These are phyloP conservation scores for Microbotryomycetes sp. DNA, from an alignment of 1,284 basidiomycete species.

Conservation along the genomic window DNA sequence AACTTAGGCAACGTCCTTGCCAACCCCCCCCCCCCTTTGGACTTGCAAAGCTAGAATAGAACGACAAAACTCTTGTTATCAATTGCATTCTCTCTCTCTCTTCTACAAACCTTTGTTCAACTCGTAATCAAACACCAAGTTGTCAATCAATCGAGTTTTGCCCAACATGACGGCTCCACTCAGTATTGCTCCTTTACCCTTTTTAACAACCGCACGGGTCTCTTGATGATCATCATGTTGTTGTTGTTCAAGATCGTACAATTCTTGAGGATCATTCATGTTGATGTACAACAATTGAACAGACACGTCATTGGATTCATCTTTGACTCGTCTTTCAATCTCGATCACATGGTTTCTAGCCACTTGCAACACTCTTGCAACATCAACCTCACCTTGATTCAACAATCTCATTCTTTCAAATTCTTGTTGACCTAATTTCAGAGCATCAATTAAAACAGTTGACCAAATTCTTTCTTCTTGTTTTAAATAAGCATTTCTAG, in stretches of 20 bases:
- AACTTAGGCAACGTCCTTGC: too few species aligned
- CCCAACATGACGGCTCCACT: constrained; percentile 87
- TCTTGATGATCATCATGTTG: constrained; percentile 49
- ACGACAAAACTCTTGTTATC: too few species aligned
- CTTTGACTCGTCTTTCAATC: constrained; percentile 34
- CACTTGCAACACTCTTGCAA: constrained; percentile 10
- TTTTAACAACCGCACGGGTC: constrained; percentile 39
- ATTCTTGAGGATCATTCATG: constrained; percentile 73
- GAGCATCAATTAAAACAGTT: constrained; percentile 63
- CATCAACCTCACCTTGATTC: background rate
- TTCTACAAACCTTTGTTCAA: constrained; percentile 11
- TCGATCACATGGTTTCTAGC: constrained; percentile 33
- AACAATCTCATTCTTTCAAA: constrained; percentile 51
- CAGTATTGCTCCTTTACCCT: constrained; percentile 57
- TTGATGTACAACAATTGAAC: constrained; percentile 77
- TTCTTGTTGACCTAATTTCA: constrained; percentile 52
- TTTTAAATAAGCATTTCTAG: constrained; percentile 80
- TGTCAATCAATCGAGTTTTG: constrained; percentile 86
- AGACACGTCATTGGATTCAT: constrained; percentile 48
- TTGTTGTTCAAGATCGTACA: constrained; percentile 43
- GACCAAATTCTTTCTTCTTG: constrained; percentile 60
- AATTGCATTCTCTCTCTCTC: background rate
- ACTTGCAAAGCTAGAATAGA: too few species aligned
- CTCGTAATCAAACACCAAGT: constrained; percentile 59
- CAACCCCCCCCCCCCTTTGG: too few species aligned